These are phyloP conservation scores for Hymenoscyphus salicellus DNA, from an alignment of 2,329 filamentous ascomycete genomes.

Conservation along the genomic window DNA sequence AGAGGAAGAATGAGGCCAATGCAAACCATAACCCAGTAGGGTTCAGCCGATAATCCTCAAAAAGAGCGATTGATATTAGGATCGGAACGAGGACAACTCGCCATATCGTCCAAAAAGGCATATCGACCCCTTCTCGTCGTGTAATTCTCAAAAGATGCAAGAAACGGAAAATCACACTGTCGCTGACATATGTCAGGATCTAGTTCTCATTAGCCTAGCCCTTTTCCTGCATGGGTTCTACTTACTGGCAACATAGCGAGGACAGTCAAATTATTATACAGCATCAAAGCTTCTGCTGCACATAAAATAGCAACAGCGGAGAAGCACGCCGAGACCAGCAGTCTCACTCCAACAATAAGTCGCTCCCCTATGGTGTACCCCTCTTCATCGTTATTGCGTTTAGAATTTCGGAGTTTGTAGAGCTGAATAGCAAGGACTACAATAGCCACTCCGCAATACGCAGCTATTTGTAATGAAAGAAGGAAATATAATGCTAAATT, in stretches of 20 bases:
- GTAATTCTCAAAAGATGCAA: constrained; percentile 19
- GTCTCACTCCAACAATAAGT: constrained; percentile 21
- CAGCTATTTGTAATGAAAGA: constrained; percentile 26
- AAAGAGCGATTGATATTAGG: constrained; percentile 14
- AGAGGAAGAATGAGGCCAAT: constrained; percentile 21
- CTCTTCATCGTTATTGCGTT: constrained; percentile 11
- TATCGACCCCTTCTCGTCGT: constrained; percentile 5
- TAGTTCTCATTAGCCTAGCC: constrained; percentile 4
- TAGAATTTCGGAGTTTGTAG: constrained; percentile 16
- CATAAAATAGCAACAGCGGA: constrained; percentile 24
- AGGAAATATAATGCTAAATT: constrained; percentile 29
- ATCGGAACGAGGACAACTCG: constrained; percentile 21
- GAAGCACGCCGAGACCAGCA: constrained; percentile 18
- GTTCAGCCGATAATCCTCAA: constrained; percentile 30
- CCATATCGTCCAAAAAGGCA: constrained; percentile 16
- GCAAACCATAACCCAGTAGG: constrained; percentile 18
- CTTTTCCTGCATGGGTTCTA: background rate
- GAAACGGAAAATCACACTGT: constrained; percentile 27
- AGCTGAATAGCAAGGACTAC: constrained; percentile 19
- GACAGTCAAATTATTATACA: constrained; percentile 28
- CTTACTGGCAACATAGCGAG: constrained; percentile 31
- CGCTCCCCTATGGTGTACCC: constrained; percentile 16
- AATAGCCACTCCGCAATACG: constrained; percentile 23
- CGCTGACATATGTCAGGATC: constrained; percentile 32
- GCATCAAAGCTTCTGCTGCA: constrained; percentile 24